A percentile compares a stretch with the other conserved stretches of the same genome.
Conservation (phyloP, 768 basidiomycete genomes). For the Kwoniella mangroviensis region DNA sequence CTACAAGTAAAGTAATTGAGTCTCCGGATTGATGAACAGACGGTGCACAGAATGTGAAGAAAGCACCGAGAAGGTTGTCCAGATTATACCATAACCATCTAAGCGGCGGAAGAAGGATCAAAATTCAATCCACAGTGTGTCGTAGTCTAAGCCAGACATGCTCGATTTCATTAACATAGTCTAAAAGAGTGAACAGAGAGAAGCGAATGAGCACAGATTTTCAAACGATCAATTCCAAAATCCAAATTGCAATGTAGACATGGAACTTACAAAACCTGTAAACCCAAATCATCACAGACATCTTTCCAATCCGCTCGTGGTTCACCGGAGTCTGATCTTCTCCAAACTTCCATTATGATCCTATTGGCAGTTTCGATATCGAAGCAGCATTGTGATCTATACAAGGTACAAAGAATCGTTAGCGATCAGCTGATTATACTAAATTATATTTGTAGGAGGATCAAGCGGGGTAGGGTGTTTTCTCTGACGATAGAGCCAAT, state of each 20-base stretch:
- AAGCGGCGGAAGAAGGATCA: no score
- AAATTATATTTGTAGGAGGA: neutral
- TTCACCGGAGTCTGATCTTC: slow-evolving; percentile 40
- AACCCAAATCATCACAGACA: slow-evolving; percentile 48
- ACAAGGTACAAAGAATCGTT: neutral
- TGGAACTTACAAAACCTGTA: slow-evolving; percentile 47
- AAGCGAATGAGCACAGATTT: neutral
- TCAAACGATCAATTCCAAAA: neutral
- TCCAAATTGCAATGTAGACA: neutral
- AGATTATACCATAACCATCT: no score
- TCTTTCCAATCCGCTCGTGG: slow-evolving; percentile 45
- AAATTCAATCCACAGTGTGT: no score
- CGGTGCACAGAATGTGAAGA: no score
- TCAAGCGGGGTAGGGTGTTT: no score
- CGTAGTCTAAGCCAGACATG: neutral
- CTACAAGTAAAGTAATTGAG: no score
- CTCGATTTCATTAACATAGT: neutral
- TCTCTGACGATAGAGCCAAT: no score
- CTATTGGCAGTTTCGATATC: slow-evolving; percentile 52
- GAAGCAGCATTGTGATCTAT: slow-evolving; percentile 54
- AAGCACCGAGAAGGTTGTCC: no score
- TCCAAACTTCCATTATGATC: slow-evolving; percentile 52
- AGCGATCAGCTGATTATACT: neutral
- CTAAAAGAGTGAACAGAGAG: no score
- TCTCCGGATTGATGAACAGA: no score